Evolutionary conservation across 148 eudicot species (phyloP), one percentile per base, ranked within the genome.

Genomic region (Nyssa sinensis): DNA sequence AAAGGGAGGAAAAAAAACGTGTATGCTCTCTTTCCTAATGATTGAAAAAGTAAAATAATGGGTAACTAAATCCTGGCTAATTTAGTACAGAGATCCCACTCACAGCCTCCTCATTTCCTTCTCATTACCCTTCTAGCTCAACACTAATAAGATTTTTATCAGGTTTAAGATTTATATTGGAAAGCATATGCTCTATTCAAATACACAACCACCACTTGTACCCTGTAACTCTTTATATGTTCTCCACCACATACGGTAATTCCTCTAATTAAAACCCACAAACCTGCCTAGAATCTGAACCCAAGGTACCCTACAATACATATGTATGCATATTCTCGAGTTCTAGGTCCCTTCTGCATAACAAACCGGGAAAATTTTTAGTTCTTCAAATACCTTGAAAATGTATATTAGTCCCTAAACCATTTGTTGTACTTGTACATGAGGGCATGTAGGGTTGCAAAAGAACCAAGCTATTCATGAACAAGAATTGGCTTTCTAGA

Each of bases 181-280:
- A 41, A 67, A 17, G 29, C 17, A n/a, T 49, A 29, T 29, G 25
- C 59, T 44, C 17, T 7, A 32, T 32, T 70, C 47, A n/a, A 33
- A 70, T 55, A 25, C 61, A 53, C 41, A 31, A 64, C 41, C 73
- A 53, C 73, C 73, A 53, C 73, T 69, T 21, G 5, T 53, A 51
- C 27, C n/a, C 60, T 10, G 37, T 25, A 16, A 31, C 35, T 32
- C 61, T 19, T 19, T 13, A 31, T 7, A 31, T 69, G 72, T 21
- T 53, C 59, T 23, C 62, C 39, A 8, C 73, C 29, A 21, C 21
- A 7, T 13, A n/a, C 62, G 31, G n/a, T 53, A 21, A 44, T 44
- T 19, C 7, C 25, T 30, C 28, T 39, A 39, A 39, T 39, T 39
- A 12, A 39, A 49, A 11, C 21, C 57, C 57, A 49, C 57, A 65